These are phyloP conservation scores for Xerocomus brunneocitrinus DNA, from an alignment of 768 basidiomycete genomes.

Conservation along the genomic window DNA sequence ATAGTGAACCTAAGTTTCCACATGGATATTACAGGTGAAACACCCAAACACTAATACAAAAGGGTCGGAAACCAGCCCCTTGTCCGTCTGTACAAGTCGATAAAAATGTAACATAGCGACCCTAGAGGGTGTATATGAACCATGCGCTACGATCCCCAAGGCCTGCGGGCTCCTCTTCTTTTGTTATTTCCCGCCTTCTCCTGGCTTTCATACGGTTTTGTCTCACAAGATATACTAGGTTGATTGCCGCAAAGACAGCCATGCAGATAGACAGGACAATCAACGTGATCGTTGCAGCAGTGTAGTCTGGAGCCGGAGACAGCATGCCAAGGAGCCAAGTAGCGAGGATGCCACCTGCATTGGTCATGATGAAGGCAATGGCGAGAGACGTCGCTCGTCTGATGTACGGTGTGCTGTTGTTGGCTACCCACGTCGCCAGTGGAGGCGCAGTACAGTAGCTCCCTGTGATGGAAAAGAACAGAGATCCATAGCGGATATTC, in stretches of 20 bases:
- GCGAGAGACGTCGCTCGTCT: slow-evolving; percentile 58
- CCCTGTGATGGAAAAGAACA: slow-evolving; percentile 54
- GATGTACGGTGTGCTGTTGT: slow-evolving; percentile 54
- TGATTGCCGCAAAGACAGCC: slow-evolving; percentile 34
- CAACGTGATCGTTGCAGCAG: slow-evolving; percentile 38
- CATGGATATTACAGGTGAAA: neutral
- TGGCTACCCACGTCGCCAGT: slow-evolving; percentile 55
- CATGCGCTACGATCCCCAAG: slow-evolving; percentile 44
- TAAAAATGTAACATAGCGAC: neutral
- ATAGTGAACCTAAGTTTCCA: neutral
- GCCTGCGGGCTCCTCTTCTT: slow-evolving; percentile 33
- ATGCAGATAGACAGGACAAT: slow-evolving; percentile 38
- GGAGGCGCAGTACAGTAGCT: slow-evolving; percentile 52
- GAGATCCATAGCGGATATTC: slow-evolving; percentile 46
- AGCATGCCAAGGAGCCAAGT: slow-evolving; percentile 56
- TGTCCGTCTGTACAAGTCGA: neutral
- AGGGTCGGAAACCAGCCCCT: neutral
- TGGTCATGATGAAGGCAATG: slow-evolving; percentile 53
- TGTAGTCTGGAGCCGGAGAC: slow-evolving; percentile 47
- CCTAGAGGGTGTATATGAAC: slow-evolving; percentile 47
- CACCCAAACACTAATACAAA: neutral
- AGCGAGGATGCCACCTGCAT: slow-evolving; percentile 55
- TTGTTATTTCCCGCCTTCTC: slow-evolving; percentile 29
- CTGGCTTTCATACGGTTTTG: slow-evolving; percentile 45
- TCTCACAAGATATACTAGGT: slow-evolving; percentile 37